phyloP scores from a whole-genome alignment of 2,329 filamentous ascomycete species.

The Aspergillus ochraceus region DNA sequence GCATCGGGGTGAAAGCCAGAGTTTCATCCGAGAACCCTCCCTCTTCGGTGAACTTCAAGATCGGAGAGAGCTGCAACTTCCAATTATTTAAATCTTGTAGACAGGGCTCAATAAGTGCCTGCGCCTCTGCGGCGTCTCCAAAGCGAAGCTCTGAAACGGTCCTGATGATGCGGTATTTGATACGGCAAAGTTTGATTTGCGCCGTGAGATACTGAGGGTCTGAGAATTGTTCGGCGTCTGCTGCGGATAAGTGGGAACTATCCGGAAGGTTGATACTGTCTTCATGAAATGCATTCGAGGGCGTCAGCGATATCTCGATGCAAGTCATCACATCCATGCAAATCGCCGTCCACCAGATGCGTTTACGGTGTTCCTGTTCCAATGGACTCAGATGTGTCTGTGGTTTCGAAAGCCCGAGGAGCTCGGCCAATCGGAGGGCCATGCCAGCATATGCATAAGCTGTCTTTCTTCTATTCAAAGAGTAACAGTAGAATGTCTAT shows the following conservation, averaged over 20 bases:
- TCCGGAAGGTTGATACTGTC: background rate
- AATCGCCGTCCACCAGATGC: slow-evolving; percentile 23
- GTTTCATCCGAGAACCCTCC: background rate
- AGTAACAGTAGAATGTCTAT: slow-evolving; percentile 22
- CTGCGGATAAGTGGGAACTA: background rate
- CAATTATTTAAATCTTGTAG: too few relatives aligned
- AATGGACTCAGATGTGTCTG: background rate
- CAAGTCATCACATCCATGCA: slow-evolving; percentile 16
- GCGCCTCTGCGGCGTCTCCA: too few relatives aligned
- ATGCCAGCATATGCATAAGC: slow-evolving; percentile 21
- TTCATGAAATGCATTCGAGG: background rate
- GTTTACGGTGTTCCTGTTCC: slow-evolving; percentile 18
- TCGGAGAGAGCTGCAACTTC: too few relatives aligned
- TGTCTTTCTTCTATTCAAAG: slow-evolving; percentile 19
- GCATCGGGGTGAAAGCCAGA: slow-evolving; percentile 5
- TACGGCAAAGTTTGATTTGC: too few relatives aligned
- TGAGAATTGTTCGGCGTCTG: background rate
- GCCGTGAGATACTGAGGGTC: too few relatives aligned
- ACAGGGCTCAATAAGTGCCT: too few relatives aligned
- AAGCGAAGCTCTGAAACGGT: too few relatives aligned
- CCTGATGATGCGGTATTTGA: too few relatives aligned
- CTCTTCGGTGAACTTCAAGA: too few relatives aligned
- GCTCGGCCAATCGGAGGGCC: slow-evolving; percentile 13
- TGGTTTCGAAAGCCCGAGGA: slow-evolving; percentile 12
- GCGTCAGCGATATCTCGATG: slow-evolving; percentile 12